Evolutionary conservation across 1,284 basidiomycete genomes (phyloP), one percentile per base, ranked within the genome.

Genomic region (Heterobasidion parviporum): DNA sequence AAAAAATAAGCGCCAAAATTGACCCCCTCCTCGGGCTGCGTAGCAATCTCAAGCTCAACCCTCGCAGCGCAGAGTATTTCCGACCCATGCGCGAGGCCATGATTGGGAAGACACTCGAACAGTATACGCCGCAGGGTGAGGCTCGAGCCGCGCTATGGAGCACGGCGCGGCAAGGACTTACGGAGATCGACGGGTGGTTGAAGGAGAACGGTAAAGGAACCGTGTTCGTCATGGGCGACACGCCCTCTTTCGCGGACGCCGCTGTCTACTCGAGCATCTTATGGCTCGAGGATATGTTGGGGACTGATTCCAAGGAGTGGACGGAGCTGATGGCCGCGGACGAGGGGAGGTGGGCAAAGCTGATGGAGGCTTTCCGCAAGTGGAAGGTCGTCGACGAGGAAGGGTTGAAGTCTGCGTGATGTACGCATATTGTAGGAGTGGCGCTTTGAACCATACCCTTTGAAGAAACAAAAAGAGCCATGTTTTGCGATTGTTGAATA

Each of bases 221-320:
- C 59, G 55, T 59, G 50, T 64, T 67, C 44, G 57, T 68, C 50
- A 55, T 59, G 16, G 70, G 67, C 12, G 63, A 63, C 15, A 55
- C 38, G 34, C 59, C 75, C 47, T 64, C 64, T 0, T 75, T 68
- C 61, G 72, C 67, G 6, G 76, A 78, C 51, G 61, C 74, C n/a
- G 61, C 63, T 5, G 26, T 26, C 26, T 26, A 26, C 3, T 26
- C 26, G 26, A 26, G 2, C 26, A 3, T 26, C 26, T 2, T 5
- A 26, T 26, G 26, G 26, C 26, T 26, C 26, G n/a, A 68, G 62
- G 57, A 56, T 60, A n/a, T 68, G 4, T 60, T 66, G 41, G 72
- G 70, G 0, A 67, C 69, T 50, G 70, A 73, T 3, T 70, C 66
- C 41, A 52, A 63, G 52, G 67, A 73, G 57, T 78, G 76, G 76